These are phyloP conservation scores for Gelatoporia subvermispora DNA, from an alignment of 768 basidiomycete genomes.

Conservation along the genomic window DNA sequence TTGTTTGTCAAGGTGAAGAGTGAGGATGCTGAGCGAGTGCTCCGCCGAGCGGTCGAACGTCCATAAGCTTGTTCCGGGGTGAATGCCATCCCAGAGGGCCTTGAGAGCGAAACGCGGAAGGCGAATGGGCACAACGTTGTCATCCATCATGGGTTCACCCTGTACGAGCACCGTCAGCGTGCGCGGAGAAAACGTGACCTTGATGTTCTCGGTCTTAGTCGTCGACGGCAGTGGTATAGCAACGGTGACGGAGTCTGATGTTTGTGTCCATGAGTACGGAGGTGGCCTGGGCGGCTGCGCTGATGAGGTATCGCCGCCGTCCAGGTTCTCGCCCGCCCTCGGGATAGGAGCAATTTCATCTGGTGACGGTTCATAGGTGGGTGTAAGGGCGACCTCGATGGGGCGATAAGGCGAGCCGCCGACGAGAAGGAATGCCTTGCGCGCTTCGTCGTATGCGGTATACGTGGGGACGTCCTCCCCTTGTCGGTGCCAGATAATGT, in stretches of 20 bases:
- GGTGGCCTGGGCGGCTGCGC: slow-evolving; percentile 46
- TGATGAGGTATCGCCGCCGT: slow-evolving; percentile 23
- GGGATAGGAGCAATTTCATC: slow-evolving; percentile 73
- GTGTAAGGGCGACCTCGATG: slow-evolving; percentile 26
- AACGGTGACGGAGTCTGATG: slow-evolving; percentile 75
- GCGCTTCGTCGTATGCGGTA: slow-evolving; percentile 40
- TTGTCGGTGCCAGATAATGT: slow-evolving; percentile 64
- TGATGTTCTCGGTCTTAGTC: slow-evolving; percentile 59
- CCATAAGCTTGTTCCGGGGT: slow-evolving; percentile 81
- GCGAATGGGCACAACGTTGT: slow-evolving; percentile 17
- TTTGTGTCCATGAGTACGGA: slow-evolving; percentile 93
- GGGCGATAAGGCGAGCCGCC: slow-evolving; percentile 54
- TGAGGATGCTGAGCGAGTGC: slow-evolving; percentile 62
- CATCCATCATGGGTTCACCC: slow-evolving; percentile 18
- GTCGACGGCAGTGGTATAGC: slow-evolving; percentile 77
- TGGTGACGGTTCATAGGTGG: slow-evolving; percentile 50
- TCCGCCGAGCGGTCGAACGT: slow-evolving; percentile 83
- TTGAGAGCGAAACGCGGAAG: slow-evolving; percentile 59
- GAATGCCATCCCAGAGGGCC: slow-evolving; percentile 76
- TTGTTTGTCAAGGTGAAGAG: slow-evolving; percentile 83
- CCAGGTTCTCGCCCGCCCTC: slow-evolving; percentile 51
- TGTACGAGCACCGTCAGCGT: slow-evolving; percentile 63
- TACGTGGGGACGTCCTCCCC: slow-evolving; percentile 69
- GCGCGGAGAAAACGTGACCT: slow-evolving; percentile 58
- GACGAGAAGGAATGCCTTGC: slow-evolving; percentile 48